Base-by-base conservation (phyloP, 805 yeast genomes). In the Barnettozyma vustinii region DNA sequence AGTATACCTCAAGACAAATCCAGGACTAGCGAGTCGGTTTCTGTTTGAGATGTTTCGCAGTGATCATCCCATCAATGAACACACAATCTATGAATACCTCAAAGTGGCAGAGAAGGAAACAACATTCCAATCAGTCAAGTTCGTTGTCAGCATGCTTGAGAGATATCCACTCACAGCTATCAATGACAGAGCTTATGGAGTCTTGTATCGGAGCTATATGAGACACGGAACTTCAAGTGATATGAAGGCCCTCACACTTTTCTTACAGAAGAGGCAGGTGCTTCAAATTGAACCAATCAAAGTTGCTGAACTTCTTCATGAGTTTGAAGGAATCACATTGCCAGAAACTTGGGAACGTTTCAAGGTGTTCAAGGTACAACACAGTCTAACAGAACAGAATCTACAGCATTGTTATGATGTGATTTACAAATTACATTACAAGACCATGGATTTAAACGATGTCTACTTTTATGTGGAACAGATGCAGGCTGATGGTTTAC, bases 1-100 rank as follows among this genome's bases (percentile, higher is more conserved):
- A 15, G 57, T 56, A 3, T 53, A 54, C 32, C 39, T 56, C n/a
- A 57, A 46, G 41, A 51, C 52, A 7, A 52, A 59, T 40, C 50
- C 60, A 2, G 63, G 59, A 36, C 46, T 59, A 18, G 60, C 65
- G 16, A 59, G 59, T 45, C 65, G 59, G 25, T 48, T 61, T 1
- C 46, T 61, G 1, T 55, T 57, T 36, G 64, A 61, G 37, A 59
- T 61, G 62, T 54, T 59, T 5, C 48, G 50, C 9, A 51, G 58
- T 1, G 54, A 59, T 21, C 53, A 54, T 45, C 63, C 65, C 12
- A 57, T 60, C 45, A 54, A 57, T 44, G 47, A 51, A 2, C 37
- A 48, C 20, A 58, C 63, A 2, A 21, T 60, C 1, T 52, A 54
- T 42, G 51, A 44, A 15, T 59, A 56, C 33, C 27, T 60, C 23